Evolutionary conservation across 2,329 filamentous ascomycete species (phyloP).

Genomic region (Alternaria incomplexa): DNA sequence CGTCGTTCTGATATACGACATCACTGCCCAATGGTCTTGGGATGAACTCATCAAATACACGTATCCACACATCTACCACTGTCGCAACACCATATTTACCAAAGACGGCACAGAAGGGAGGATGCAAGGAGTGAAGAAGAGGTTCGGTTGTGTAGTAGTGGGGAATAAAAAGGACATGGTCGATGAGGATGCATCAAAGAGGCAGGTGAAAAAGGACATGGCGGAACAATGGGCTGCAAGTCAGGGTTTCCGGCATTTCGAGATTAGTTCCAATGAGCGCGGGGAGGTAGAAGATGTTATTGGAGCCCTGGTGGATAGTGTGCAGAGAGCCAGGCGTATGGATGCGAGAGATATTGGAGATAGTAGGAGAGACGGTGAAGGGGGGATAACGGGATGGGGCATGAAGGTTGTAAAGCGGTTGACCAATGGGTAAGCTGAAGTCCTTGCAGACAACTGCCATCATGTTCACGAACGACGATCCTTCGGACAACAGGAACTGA

Average conservation of each 20-base stretch:
- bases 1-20: slow-evolving; percentile 38
- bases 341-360: slow-evolving; percentile 11
- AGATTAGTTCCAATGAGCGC: slow-evolving; percentile 19
- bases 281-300: slow-evolving; percentile 19
- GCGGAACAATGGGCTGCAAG: slow-evolving; percentile 33
- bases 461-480: neutral
- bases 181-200: neutral
- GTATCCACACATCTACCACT: slow-evolving; percentile 22
- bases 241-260: slow-evolving; percentile 28
- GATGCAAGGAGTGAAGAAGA: slow-evolving; percentile 7
- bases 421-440: neutral
- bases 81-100: slow-evolving; percentile 8
- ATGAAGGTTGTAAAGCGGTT: neutral
- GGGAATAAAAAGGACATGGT: slow-evolving; percentile 34
- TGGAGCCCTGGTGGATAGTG: slow-evolving; percentile 20
- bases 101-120: neutral
- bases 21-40: slow-evolving; percentile 30
- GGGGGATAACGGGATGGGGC: neutral
- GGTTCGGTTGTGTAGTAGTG: slow-evolving; percentile 38
- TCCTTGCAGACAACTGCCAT: neutral
- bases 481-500: neutral
- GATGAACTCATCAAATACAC: slow-evolving; percentile 23
- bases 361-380: neutral
- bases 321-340: slow-evolving; percentile 11
- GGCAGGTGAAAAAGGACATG: slow-evolving; percentile 21